These are phyloP conservation scores for Aphanomyces cochlioides DNA, from an alignment of 352 stramenopile species.

Conservation along the genomic window DNA sequence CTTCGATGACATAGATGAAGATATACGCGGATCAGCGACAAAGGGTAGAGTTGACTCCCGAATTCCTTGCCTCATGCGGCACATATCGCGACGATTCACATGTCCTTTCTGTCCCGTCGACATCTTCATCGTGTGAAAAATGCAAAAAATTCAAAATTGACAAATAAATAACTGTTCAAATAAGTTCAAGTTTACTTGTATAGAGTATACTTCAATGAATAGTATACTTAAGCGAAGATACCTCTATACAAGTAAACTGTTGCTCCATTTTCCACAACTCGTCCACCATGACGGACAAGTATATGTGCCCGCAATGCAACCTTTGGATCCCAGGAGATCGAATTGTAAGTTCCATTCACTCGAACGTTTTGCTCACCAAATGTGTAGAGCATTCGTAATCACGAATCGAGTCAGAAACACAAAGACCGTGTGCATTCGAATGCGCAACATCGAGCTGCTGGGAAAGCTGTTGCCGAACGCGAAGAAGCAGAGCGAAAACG, in stretches of 20 bases:
- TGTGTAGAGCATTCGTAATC: slow-evolving; percentile 70
- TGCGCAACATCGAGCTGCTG: slow-evolving; percentile 68
- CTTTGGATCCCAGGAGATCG: slow-evolving; percentile 81
- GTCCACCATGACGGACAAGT: slow-evolving; percentile 23
- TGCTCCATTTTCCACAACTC: too few relatives aligned
- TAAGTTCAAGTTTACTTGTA: too few relatives aligned
- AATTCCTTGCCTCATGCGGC: slow-evolving; percentile 22
- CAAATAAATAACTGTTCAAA: too few relatives aligned
- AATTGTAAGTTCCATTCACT: slow-evolving; percentile 37
- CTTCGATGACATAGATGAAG: too few relatives aligned
- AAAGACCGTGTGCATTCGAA: slow-evolving; percentile 71
- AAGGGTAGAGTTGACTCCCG: neutral
- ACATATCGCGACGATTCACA: slow-evolving; percentile 26
- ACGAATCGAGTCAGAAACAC: slow-evolving; percentile 72
- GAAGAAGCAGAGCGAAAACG: slow-evolving; percentile 57
- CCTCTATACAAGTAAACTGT: too few relatives aligned
- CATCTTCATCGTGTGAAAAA: neutral
- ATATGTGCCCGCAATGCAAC: slow-evolving; percentile 89
- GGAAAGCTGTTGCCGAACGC: slow-evolving; percentile 46
- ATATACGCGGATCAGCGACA: too few relatives aligned
- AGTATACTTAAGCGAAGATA: too few relatives aligned
- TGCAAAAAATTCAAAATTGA: neutral
- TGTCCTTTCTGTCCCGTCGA: neutral
- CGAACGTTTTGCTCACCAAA: neutral
- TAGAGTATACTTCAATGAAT: too few relatives aligned